Conservation (phyloP, 2,329 filamentous ascomycete genomes). For the Madurella fahalii region DNA sequence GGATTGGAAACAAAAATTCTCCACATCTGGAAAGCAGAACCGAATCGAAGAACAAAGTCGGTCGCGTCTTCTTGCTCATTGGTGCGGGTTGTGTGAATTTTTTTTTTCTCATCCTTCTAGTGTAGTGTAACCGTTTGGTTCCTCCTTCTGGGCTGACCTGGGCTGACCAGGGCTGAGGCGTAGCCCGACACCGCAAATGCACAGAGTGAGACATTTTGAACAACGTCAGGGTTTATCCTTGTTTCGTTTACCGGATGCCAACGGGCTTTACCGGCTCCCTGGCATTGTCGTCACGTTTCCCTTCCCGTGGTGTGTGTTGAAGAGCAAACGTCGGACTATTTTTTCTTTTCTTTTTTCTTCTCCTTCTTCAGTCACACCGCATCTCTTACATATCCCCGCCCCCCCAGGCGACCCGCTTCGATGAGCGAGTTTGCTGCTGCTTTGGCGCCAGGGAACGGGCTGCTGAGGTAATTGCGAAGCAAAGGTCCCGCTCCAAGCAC, state of each 20-base stretch:
- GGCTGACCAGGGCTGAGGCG: neutral
- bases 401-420: slow-evolving; percentile 3
- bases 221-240: no score
- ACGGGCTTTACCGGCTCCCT: slow-evolving; percentile 2
- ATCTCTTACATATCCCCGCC: slow-evolving; percentile 1
- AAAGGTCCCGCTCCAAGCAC: neutral
- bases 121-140: neutral
- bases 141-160: neutral
- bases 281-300: neutral
- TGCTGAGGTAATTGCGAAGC: slow-evolving; percentile 14
- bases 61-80: neutral
- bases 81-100: neutral
- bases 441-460: slow-evolving; percentile 6
- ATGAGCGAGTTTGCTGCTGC: neutral
- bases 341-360: no score
- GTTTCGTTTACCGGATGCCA: neutral
- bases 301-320: neutral
- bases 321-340: neutral
- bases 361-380: slow-evolving; percentile 12
- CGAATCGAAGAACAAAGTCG: neutral
- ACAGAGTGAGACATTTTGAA: neutral
- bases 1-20: neutral
- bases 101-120: neutral
- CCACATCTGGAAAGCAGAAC: neutral
- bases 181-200: neutral